Evolutionary conservation across 208 protist genomes (phyloP).

Genomic region (Trypanosoma mega): DNA sequence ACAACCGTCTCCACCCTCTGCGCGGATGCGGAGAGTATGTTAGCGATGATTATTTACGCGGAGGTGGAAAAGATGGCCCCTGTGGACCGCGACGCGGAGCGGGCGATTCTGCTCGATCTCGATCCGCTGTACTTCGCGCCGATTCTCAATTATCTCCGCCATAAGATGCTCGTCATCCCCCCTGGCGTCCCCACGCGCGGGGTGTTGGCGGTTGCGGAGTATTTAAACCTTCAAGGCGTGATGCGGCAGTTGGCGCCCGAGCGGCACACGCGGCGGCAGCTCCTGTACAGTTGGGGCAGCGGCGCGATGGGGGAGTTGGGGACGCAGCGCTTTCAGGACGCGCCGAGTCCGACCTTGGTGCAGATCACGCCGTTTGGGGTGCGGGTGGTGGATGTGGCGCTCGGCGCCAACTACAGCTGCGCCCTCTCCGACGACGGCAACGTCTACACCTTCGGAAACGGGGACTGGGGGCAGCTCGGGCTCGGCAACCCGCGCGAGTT

Average conservation of each 20-base stretch:
- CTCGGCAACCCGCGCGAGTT: constrained; percentile 43
- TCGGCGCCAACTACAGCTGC: constrained; percentile 86
- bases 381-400: constrained; percentile 63
- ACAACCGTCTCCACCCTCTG: constrained; percentile 77
- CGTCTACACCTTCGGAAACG: constrained; percentile 82
- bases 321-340: constrained; percentile 60
- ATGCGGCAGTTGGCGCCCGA: constrained; percentile 42
- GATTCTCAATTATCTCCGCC: constrained; percentile 82
- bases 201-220: constrained; percentile 77
- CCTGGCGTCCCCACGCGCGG: constrained; percentile 40
- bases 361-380: constrained; percentile 63
- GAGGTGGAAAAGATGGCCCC: constrained; percentile 25
- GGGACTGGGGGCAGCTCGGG: constrained; percentile 86
- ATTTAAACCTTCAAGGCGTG: constrained; percentile 67
- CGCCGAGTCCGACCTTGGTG: constrained; percentile 50
- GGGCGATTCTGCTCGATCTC: constrained; percentile 74
- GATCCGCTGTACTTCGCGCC: constrained; percentile 80
- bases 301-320: constrained; percentile 78
- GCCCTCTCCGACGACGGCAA: constrained; percentile 52
- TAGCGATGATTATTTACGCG: constrained; percentile 28
- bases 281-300: constrained; percentile 83
- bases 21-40: constrained; percentile 53
- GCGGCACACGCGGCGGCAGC: constrained; percentile 37
- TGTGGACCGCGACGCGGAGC: constrained; percentile 61
- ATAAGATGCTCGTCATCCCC: constrained; percentile 61